A percentile compares a stretch with the other conserved stretches of the same genome.
Evolutionary conservation across 345 rosid species (phyloP).

Genomic region (Salix arbutifolia): DNA sequence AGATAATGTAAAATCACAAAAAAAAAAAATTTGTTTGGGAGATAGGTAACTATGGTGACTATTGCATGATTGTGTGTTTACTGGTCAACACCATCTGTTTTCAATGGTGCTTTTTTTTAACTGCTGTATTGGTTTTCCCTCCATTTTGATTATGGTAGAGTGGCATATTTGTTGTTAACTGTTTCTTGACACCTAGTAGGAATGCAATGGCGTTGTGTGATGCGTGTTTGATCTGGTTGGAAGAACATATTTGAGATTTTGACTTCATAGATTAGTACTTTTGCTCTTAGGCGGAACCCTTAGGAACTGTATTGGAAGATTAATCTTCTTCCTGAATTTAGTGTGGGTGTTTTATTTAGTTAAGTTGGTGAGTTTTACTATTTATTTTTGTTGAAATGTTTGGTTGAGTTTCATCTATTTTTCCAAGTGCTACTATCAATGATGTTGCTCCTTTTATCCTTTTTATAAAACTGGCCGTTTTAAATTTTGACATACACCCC

Average conservation of each 20-base stretch:
- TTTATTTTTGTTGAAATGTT: background rate
- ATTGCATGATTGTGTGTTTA: background rate
- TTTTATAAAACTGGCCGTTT: background rate
- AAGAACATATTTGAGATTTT: background rate
- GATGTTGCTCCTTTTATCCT: background rate
- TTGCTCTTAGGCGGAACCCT: background rate
- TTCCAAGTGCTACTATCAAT: background rate
- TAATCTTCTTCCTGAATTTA: background rate
- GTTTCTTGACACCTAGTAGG: background rate
- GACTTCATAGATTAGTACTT: background rate
- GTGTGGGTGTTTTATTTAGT: background rate
- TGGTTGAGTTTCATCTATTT: background rate
- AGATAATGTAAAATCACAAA: background rate
- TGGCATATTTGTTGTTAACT: background rate
- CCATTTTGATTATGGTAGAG: background rate
- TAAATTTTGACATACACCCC: background rate
- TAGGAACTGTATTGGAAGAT: background rate
- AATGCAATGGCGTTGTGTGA: background rate
- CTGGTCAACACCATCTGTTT: background rate
- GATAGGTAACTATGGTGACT: background rate
- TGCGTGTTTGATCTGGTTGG: background rate
- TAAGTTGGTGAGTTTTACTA: background rate
- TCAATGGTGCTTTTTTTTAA: background rate
- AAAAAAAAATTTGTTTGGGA: background rate
- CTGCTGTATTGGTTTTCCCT: background rate